These are phyloP conservation scores for Ploettnerulaceae sp. DNA, from an alignment of 2,329 filamentous ascomycete genomes.

Conservation along the genomic window DNA sequence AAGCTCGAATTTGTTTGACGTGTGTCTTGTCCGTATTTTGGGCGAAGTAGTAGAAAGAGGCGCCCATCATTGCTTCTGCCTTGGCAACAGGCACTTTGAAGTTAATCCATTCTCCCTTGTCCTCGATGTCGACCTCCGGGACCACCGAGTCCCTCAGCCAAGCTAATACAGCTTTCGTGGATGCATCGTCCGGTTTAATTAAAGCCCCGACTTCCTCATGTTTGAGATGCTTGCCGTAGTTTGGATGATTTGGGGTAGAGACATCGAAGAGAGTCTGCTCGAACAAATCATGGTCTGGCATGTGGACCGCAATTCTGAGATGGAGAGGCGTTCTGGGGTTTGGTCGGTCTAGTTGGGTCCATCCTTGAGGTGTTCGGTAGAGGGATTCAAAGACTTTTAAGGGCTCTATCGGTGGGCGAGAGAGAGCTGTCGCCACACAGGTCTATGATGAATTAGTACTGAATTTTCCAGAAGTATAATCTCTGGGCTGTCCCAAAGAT, in stretches of 20 bases:
- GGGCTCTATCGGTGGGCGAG: not conserved
- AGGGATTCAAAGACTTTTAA: constrained; percentile 25
- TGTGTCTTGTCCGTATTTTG: constrained; percentile 41
- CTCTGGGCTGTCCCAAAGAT: too few species aligned
- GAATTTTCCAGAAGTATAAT: not conserved
- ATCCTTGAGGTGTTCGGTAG: constrained; percentile 23
- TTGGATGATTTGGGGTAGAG: constrained; percentile 42
- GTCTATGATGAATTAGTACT: not conserved
- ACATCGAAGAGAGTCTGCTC: constrained; percentile 33
- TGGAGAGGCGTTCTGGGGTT: constrained; percentile 16
- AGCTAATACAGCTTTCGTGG: constrained; percentile 35
- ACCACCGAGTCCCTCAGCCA: constrained; percentile 47
- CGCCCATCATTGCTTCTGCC: constrained; percentile 28
- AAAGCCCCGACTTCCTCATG: constrained; percentile 40
- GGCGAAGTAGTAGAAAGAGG: constrained; percentile 27
- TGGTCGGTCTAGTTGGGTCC: constrained; percentile 21
- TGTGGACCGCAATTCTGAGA: constrained; percentile 34
- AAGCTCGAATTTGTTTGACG: constrained; percentile 44
- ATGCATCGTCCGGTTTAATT: constrained; percentile 38
- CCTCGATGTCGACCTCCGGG: constrained; percentile 35
- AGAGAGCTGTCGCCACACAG: constrained; percentile 9
- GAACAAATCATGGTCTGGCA: constrained; percentile 41
- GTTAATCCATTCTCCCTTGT: constrained; percentile 47
- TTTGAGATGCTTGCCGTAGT: constrained; percentile 46
- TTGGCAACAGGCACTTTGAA: constrained; percentile 43